Conservation (phyloP, 495 filamentous ascomycete genomes). For the Podospora pseudoanserina region DNA sequence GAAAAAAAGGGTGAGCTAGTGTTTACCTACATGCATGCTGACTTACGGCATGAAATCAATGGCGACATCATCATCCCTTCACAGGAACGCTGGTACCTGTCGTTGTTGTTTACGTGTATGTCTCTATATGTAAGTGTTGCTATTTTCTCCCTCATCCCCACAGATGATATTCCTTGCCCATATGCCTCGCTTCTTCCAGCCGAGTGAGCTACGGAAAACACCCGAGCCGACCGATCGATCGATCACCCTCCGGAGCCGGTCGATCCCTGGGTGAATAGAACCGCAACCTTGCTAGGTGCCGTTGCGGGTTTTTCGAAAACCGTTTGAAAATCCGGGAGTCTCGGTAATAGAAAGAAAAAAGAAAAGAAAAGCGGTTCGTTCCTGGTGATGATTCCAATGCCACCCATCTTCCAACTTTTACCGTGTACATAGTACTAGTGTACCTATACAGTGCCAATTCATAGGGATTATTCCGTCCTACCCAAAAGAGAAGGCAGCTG, state of each 20-base stretch:
- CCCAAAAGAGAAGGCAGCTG: not conserved
- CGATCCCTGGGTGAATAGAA: not conserved
- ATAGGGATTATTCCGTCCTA: not conserved
- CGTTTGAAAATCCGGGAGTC: not conserved
- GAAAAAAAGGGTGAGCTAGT: not conserved
- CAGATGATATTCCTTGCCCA: not conserved
- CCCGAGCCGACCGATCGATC: not conserved
- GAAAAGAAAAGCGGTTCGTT: not conserved
- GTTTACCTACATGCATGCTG: not conserved
- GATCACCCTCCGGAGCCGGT: not conserved
- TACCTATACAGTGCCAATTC: not conserved
- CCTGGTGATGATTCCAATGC: not conserved
- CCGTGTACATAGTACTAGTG: not conserved
- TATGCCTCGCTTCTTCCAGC: not conserved
- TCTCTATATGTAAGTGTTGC: not conserved
- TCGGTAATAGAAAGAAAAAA: not conserved
- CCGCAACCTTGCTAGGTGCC: not conserved
- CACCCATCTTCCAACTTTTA: not conserved
- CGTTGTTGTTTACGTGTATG: not conserved
- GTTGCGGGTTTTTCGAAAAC: not conserved
- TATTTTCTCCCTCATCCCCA: not conserved
- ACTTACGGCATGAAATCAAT: not conserved
- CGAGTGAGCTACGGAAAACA: not conserved
- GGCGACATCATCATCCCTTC: too few relatives aligned
- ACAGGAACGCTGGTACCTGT: not conserved